Evolutionary conservation across 805 yeast genomes (phyloP), one percentile per base, ranked within the genome.

Genomic region (Saccharomycopsis sp.): DNA sequence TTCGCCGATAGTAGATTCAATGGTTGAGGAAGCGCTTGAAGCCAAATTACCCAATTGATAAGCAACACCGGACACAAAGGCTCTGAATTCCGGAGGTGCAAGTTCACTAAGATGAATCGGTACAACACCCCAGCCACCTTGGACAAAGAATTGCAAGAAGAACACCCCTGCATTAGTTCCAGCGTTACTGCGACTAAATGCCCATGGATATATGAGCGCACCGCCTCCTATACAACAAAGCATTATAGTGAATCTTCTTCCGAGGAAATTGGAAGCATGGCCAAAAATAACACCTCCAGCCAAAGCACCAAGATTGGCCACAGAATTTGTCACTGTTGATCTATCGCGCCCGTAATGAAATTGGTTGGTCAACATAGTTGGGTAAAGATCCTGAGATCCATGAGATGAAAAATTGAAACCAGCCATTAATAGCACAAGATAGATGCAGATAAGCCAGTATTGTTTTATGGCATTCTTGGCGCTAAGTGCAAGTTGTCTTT

Each of bases 21-120:
- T 84, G n/a, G 89, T 84, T 0, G 87, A 80, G 1, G 85, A 79
- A 2, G 88, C 87, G 46, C 85, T 79, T 1, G 85, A 79, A 21
- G 82, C 83, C 66, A 84, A 74, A 70, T 84, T 84, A 73, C 89
- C 89, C 63, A 84, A 72, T 68, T 84, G 89, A 67, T 84, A 84
- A 21, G 85, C 75, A 37, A 78, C 76, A 67, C 89, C 89, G 50
- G 80, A 78, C 55, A 82, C 80, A 60, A 84, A 81, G 7, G 88
- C 76, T 69, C 84, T 75, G 71, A 79, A 82, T 60, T 80, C 81
- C 20, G 85, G 83, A 58, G 84, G 84, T 47, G 85, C 57, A 61
- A 84, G 73, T 68, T 82, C 87, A 2, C 82, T 74, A 56, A 84
- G 71, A 68, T 83, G 85, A 58, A 82, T 75, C 56, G 88, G 88